These are phyloP conservation scores for Daldinia decipiens DNA, from an alignment of 495 filamentous ascomycete species.

Conservation along the genomic window DNA sequence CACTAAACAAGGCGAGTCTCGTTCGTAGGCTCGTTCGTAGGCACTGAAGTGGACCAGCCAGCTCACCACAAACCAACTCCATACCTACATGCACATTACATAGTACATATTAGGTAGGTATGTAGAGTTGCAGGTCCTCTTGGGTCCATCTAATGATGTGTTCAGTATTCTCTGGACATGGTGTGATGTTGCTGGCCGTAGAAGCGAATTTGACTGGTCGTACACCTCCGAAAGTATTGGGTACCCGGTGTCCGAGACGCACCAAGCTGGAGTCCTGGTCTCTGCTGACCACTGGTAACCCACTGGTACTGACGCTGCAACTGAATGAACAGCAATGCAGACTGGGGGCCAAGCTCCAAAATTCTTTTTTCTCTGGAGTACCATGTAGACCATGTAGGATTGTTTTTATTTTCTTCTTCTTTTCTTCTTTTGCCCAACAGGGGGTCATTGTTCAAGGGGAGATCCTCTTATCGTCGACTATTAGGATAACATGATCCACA, in stretches of 20 bases:
- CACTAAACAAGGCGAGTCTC: conserved; percentile 41
- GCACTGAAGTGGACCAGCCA: conserved; percentile 41
- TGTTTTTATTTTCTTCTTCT: conserved; percentile 19
- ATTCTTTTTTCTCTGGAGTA: conserved; percentile 27
- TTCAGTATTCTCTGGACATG: conserved; percentile 43
- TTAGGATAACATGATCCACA: conserved; percentile 43
- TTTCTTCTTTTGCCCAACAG: conserved; percentile 25
- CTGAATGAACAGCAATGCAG: conserved; percentile 42
- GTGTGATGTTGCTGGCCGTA: conserved; percentile 40
- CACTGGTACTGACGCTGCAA: conserved; percentile 15
- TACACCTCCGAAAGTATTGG: conserved; percentile 42
- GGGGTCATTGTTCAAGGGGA: conserved; percentile 41
- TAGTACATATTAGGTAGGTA: conserved; percentile 33
- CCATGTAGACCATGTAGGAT: background rate
- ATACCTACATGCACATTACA: conserved; percentile 23
- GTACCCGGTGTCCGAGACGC: conserved; percentile 41
- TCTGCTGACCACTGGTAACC: conserved; percentile 26
- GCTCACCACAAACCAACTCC: conserved; percentile 40
- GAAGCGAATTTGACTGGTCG: conserved; percentile 35
- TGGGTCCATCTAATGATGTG: conserved; percentile 45
- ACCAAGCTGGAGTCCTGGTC: conserved; percentile 28
- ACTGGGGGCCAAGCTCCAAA: conserved; percentile 35
- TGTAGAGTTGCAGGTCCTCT: conserved; percentile 29
- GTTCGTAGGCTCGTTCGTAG: conserved; percentile 28
- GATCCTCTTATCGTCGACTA: conserved; percentile 41